Evolutionary conservation across 306 rosid genomes (phyloP).

Genomic region (Psophocarpus tetragonolobus): DNA sequence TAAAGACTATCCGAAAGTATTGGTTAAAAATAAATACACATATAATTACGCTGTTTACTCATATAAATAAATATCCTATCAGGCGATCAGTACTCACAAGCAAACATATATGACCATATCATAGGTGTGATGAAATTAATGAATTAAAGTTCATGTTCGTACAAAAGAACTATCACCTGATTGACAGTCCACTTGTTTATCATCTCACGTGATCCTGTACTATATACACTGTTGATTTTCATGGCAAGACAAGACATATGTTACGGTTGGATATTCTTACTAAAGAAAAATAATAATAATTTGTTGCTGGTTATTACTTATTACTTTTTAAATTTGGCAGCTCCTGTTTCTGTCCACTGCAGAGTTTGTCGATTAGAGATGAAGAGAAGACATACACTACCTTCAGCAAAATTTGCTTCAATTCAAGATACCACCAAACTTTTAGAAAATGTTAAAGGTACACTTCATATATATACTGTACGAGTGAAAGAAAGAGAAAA

Average conservation of each 20-base stretch:
- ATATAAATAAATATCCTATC: background rate
- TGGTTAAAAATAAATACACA: too few relatives aligned
- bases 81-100: background rate
- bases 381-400: background rate
- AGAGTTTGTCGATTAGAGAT: background rate
- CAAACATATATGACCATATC: background rate
- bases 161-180: conserved; percentile 5
- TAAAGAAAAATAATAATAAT: background rate
- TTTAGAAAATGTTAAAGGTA: background rate
- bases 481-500: too few relatives aligned
- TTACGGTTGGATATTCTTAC: background rate
- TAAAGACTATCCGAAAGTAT: too few relatives aligned
- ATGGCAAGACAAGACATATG: conserved; percentile 4
- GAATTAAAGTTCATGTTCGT: conserved; percentile 9
- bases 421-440: background rate
- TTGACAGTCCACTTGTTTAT: background rate
- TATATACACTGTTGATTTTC: background rate
- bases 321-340: background rate
- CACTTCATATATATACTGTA: too few relatives aligned
- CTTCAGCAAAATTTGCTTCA: background rate
- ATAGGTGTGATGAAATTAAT: conserved; percentile 20
- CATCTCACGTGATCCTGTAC: conserved; percentile 37
- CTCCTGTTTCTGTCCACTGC: background rate
- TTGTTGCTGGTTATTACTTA: background rate
- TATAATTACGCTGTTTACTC: too few relatives aligned